Evolutionary conservation across 169 alveolate species (phyloP).

Genomic region (Haemoproteus tartakovskyi): DNA sequence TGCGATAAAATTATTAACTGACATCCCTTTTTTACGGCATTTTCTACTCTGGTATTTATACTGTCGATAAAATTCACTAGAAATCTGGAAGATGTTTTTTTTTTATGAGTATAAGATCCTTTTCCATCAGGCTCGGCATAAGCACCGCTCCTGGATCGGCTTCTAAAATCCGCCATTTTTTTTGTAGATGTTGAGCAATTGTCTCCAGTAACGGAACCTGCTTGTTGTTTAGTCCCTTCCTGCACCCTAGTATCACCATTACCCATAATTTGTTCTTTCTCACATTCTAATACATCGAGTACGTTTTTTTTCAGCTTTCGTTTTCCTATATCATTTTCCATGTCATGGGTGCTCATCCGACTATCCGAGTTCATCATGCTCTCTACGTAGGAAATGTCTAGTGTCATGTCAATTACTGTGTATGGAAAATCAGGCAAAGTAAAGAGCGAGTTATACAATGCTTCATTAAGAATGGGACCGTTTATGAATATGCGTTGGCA

Average conservation of each 20-base stretch:
- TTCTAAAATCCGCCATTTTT: too few species aligned
- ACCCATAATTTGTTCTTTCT: too few species aligned
- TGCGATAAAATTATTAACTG: slow-evolving; percentile 54
- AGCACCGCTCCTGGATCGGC: too few species aligned
- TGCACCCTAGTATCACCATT: too few species aligned
- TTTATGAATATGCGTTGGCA: slow-evolving; percentile 63
- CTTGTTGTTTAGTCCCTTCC: too few species aligned
- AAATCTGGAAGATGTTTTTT: slow-evolving; percentile 24
- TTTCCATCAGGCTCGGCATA: too few species aligned
- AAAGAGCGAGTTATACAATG: slow-evolving; percentile 29
- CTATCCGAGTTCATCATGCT: slow-evolving; percentile 23
- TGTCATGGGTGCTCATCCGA: neutral
- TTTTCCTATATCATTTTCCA: neutral
- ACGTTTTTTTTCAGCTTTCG: neutral
- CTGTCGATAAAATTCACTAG: slow-evolving; percentile 50
- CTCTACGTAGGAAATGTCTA: slow-evolving; percentile 18
- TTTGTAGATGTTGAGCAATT: neutral
- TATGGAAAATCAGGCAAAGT: slow-evolving; percentile 62
- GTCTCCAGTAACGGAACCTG: neutral
- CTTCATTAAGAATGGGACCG: slow-evolving; percentile 63
- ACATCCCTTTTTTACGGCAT: slow-evolving; percentile 25
- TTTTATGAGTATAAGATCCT: neutral
- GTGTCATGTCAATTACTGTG: slow-evolving; percentile 45
- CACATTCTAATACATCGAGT: neutral
- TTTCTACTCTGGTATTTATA: slow-evolving; percentile 51